Evolutionary conservation across 441 rosid species (phyloP), one percentile per base, ranked within the genome.

Genomic region (Pelargonium australe): DNA sequence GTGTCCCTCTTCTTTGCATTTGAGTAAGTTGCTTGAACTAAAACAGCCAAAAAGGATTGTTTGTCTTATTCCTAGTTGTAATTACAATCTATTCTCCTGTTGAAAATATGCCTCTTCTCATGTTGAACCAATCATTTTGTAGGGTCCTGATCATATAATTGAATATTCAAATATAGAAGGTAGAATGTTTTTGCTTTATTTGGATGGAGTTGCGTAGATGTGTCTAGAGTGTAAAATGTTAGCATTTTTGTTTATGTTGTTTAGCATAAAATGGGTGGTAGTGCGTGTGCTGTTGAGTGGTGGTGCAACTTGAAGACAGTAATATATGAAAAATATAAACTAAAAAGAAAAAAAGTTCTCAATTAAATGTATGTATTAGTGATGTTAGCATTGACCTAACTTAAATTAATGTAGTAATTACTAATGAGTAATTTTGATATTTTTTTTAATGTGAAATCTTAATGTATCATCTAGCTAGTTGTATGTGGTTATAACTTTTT

Each of bases 1-100:
- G 99, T 91, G 69, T 88, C 99, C 78, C 91, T 94, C 75, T 88
- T 91, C 85, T 91, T 94, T 80, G 84, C 98, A 0, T 94, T 93
- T 63, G 98, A 93, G 98, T 93, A 85, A 93, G 97, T 82, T 51
- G 58, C 58, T 51, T 51, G 58, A 51, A 51, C 19, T 5, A 14
- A 51, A 51, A 51, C 6, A 14, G n/a, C 58, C 16, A 14, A 51
- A 1, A 51, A 4, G 14, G 58, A n/a, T 49, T 10, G 20, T 69
- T 69, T 14, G 10, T 37, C 74, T 73, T 12, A 41, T 70, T 58
- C 55, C 3, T 63, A 28, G 31, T 53, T 61, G 37, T 25, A 16
- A 60, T 68, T 49, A 2, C 7, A 13, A 37, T 19, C 51, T 28
- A 63, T 58, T 44, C 60, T n/a, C 16, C 62, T 2, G 61, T 67